phyloP scores from a whole-genome alignment of 1,284 basidiomycete genomes.

The Anthracocystis setariae region DNA sequence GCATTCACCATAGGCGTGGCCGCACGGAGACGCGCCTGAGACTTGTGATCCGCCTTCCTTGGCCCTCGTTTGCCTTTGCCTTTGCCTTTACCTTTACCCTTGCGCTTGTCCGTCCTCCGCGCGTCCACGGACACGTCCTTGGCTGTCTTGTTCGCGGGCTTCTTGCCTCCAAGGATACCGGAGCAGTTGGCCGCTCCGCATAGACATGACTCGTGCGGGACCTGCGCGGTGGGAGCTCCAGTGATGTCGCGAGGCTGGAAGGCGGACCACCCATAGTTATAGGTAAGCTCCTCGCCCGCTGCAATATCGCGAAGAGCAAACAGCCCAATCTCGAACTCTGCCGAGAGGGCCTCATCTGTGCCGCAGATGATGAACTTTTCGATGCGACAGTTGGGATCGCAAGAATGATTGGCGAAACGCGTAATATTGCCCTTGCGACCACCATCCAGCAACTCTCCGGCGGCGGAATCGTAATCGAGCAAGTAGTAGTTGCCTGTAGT shows the following conservation, averaged over 20 bases:
- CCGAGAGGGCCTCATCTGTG: slow-evolving; percentile 52
- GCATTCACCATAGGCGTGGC: slow-evolving; percentile 29
- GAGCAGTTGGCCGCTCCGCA: slow-evolving; percentile 59
- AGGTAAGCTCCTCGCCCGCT: slow-evolving; percentile 63
- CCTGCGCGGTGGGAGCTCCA: slow-evolving; percentile 32
- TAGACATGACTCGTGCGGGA: slow-evolving; percentile 39
- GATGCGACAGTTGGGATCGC: slow-evolving; percentile 62
- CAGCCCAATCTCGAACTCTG: slow-evolving; percentile 63
- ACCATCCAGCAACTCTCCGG: slow-evolving; percentile 61
- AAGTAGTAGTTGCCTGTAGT: slow-evolving; percentile 60
- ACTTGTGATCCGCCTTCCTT: slow-evolving; percentile 9
- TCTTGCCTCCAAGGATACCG: slow-evolving; percentile 58
- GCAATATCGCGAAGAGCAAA: slow-evolving; percentile 61
- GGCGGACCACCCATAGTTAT: slow-evolving; percentile 63
- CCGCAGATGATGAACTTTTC: slow-evolving; percentile 64
- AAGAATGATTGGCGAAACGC: slow-evolving; percentile 64
- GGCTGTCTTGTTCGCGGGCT: slow-evolving; percentile 17
- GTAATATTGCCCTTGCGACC: slow-evolving; percentile 62
- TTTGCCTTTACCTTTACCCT: slow-evolving; percentile 25
- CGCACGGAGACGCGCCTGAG: slow-evolving; percentile 18
- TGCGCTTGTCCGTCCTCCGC: slow-evolving; percentile 30
- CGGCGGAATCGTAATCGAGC: slow-evolving; percentile 61
- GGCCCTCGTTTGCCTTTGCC: slow-evolving; percentile 24
- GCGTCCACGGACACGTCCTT: slow-evolving; percentile 12
- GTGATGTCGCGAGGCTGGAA: slow-evolving; percentile 55